Percentiles rank a stretch among this genome's conserved stretches.
These are phyloP conservation scores for Alnus rubra DNA, from an alignment of 306 rosid species.

Conservation along the genomic window DNA sequence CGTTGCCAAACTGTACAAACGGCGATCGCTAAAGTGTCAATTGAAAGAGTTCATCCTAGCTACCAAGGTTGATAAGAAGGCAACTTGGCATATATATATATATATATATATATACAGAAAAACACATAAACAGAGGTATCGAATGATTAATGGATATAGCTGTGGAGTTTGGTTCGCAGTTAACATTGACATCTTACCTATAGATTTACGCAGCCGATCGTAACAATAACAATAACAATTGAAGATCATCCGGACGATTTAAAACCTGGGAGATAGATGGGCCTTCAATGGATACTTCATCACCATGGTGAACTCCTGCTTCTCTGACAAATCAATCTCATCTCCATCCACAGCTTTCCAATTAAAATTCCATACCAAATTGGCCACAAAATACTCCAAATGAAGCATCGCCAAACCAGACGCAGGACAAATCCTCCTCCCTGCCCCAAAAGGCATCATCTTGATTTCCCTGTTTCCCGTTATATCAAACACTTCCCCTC, in stretches of 20 bases:
- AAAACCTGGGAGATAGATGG: slow-evolving; percentile 5
- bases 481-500: slow-evolving; percentile 1
- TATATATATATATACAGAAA: too few species aligned
- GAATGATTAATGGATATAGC: too few species aligned
- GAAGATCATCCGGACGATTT: background rate
- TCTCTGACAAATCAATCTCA: slow-evolving; percentile 27
- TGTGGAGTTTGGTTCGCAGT: background rate
- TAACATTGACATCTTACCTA: background rate
- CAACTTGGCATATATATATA: too few species aligned
- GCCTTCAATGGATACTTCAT: slow-evolving; percentile 24
- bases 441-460: slow-evolving; percentile 17
- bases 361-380: slow-evolving; percentile 19
- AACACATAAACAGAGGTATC: too few species aligned
- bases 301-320: slow-evolving; percentile 16
- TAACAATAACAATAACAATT: background rate
- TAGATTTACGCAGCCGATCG: background rate
- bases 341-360: slow-evolving; percentile 14
- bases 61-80: too few species aligned
- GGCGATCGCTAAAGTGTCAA: too few species aligned
- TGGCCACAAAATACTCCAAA: slow-evolving; percentile 15
- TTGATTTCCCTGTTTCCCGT: background rate
- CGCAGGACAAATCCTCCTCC: slow-evolving; percentile 16
- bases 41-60: too few species aligned
- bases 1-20: too few species aligned
- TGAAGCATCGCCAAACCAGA: slow-evolving; percentile 2